Base-by-base conservation (phyloP, 352 stramenopile genomes). In the Sclerospora graminicola region DNA sequence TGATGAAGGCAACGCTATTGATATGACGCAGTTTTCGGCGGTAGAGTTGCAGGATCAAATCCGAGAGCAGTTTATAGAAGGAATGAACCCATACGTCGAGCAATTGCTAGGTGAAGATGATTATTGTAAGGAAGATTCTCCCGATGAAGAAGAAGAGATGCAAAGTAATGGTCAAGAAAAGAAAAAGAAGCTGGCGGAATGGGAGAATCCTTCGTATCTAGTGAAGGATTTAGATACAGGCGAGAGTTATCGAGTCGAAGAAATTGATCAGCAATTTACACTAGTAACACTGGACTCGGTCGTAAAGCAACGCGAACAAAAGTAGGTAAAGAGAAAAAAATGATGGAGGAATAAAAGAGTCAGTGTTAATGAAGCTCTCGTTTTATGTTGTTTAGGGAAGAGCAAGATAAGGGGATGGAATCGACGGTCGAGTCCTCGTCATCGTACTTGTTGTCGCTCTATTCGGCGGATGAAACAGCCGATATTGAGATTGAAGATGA, bases 261-360 rank as follows among this genome's bases (percentile, higher is more conserved):
- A 89, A 54, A 89, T 89, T 49, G 78, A 89, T 39, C 74, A 86
- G 57, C 73, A 86, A 33, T 89, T 86, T 40, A 81, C 63, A 14
- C 57, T 89, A 33, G 66, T 87, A 18, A 87, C 74, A 26, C 57
- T 89, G 10, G 78, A 89, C 32, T 69, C 69, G 6, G 58, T 87
- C 16, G 71, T 58, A 4, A 57, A 66, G 21, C 69, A 87, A 41
- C 69, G 81, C 43, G 62, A 69, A 48, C 62, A 60, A 39, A 80
- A 66, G 68, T 81, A 58, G 14, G 61, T 63, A 8, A 3, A n/a
- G 20, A 45, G 5, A n/a, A n/a, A 8, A 9, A 21, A 20, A 2
- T 41, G 13, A 23, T 14, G 21, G 41, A 45, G 9, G 23, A 24
- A 21, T 32, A 18, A n/a, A 11, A 3, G 5, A 21, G n/a, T 9